A percentile compares a stretch with the other conserved stretches of the same genome.
Conservation (phyloP, 73 alveolate genomes). For the Paramecium primaurelia region DNA sequence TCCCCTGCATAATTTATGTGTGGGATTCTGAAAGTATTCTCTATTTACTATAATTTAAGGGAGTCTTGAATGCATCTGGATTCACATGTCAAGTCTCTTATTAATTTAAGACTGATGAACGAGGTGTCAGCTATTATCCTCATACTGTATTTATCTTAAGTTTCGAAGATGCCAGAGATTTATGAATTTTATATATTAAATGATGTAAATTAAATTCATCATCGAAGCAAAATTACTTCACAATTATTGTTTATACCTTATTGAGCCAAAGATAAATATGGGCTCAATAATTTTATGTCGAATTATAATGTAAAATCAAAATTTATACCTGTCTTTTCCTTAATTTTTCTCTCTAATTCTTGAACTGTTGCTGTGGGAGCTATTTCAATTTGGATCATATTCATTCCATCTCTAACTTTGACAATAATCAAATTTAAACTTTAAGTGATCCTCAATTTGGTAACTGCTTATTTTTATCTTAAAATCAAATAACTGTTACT, state of each 20-base stretch:
- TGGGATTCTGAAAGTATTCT: neutral
- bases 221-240: neutral
- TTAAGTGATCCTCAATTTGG: neutral
- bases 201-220: neutral
- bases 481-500: neutral
- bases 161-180: constrained; percentile 25
- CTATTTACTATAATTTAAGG: neutral
- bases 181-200: neutral
- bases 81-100: neutral
- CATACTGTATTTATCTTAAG: constrained; percentile 29
- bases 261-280: neutral
- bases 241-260: neutral
- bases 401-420: neutral
- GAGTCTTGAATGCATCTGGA: constrained; percentile 14
- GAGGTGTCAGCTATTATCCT: constrained; percentile 24
- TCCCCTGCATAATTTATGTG: constrained; percentile 35
- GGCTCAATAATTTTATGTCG: neutral
- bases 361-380: neutral
- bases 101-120: constrained; percentile 15
- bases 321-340: neutral
- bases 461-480: neutral
- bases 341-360: neutral
- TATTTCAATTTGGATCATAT: neutral
- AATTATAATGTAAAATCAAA: neutral
- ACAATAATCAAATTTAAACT: neutral